These are phyloP conservation scores for Melampsora americana DNA, from an alignment of 1,284 basidiomycete species.

Conservation along the genomic window DNA sequence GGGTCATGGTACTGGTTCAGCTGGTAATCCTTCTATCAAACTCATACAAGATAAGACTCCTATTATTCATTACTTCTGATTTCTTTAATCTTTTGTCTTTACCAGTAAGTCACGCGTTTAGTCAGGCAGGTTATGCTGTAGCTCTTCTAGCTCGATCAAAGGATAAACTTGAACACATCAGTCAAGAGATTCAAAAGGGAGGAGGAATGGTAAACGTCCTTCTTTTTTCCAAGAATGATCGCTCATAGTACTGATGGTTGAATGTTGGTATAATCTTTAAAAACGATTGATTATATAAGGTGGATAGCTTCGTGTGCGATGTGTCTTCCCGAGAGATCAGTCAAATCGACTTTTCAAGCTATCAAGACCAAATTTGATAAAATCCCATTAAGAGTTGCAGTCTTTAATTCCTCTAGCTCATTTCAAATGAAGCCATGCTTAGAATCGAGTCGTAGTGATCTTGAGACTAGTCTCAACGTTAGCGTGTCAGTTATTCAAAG, in stretches of 20 bases:
- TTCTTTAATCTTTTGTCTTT: neutral
- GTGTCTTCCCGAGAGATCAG: neutral
- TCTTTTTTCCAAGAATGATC: neutral
- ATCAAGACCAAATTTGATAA: neutral
- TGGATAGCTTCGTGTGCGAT: neutral
- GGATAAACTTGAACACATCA: neutral
- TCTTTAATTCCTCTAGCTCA: slow-evolving; percentile 1
- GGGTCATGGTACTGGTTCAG: neutral
- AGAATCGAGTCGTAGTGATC: slow-evolving; percentile 2
- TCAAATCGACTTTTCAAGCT: neutral
- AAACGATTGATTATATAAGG: neutral
- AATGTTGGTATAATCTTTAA: neutral
- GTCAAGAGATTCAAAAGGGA: neutral
- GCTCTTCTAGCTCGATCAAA: neutral
- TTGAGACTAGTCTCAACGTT: neutral
- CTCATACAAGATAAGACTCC: neutral
- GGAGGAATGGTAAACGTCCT: slow-evolving; percentile 1
- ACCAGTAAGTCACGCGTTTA: neutral
- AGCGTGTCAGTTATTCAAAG: slow-evolving; percentile 1
- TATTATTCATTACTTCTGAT: neutral
- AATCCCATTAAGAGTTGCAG: neutral
- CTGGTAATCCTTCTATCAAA: neutral
- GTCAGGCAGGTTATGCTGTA: slow-evolving; percentile 1
- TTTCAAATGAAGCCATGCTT: neutral
- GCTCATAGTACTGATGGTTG: neutral